Base-by-base conservation (phyloP, 805 yeast genomes). In the Pichia paraexigua region DNA sequence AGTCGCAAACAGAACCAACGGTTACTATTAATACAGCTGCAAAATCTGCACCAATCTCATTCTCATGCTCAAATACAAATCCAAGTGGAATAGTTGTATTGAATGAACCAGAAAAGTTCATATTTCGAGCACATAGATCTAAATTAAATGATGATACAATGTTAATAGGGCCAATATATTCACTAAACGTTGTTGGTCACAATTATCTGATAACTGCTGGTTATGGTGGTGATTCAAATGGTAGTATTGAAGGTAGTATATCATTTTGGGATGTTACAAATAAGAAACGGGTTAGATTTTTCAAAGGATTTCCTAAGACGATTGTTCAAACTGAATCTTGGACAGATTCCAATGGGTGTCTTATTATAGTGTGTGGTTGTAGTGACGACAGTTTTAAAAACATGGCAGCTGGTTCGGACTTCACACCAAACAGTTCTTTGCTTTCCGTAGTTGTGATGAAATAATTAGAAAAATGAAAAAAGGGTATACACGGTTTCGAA, bases 121-220 rank as follows among this genome's bases (percentile, higher is more conserved):
- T 96, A 0, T 89, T 89, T 72, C 81, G 88, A 60, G 84, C 95
- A 54, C 97, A 89, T 64, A 68, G 95, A 32, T 64, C 56, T 25
- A 51, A 53, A n/a, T 46, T 58, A 6, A 49, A 51, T 13, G 63
- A 60, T 40, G 54, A 55, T 22, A 51, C 58, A 17, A 61, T 59
- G 17, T 50, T 63, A 21, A 59, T 61, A 20, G 59, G 62, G 15
- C 63, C 69, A 3, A 54, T 64, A 46, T 57, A 61, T 22, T 44
- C 53, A 6, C 25, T 47, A n/a, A 20, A 20, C 25, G 13, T 11
- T 20, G 54, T 58, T 40, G 51, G 53, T 2, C 49, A 54, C 4
- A 24, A 24, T 0, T 51, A 51, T 20, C 59, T 64, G 46, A 47
- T 61, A 48, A 62, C 68, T 2, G 64, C 61, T 9, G 69, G 67